These are phyloP conservation scores for Microdochium nivale DNA, from an alignment of 2,329 filamentous ascomycete species.

Conservation along the genomic window DNA sequence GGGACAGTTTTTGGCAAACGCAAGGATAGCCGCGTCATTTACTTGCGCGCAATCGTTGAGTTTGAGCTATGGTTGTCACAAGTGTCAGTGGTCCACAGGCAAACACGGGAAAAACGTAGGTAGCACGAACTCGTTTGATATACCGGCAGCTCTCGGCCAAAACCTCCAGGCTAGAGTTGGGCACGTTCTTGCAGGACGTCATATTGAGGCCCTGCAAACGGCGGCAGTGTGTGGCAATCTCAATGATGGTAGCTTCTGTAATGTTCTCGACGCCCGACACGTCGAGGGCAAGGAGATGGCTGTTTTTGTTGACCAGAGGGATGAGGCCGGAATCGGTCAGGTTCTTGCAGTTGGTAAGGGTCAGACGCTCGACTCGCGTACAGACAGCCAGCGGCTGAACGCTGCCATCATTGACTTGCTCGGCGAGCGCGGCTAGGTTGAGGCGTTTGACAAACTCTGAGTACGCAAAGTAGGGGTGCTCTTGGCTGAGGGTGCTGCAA, in stretches of 20 bases:
- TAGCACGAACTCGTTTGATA: conserved; percentile 48
- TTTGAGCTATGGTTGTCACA: conserved; percentile 57
- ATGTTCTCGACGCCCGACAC: conserved; percentile 70
- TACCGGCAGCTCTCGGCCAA: conserved; percentile 77
- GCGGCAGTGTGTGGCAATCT: conserved; percentile 76
- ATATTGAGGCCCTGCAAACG: conserved; percentile 90
- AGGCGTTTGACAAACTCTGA: conserved; percentile 84
- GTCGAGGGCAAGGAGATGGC: conserved; percentile 78
- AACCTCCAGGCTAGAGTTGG: conserved; percentile 74
- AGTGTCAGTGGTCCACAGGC: conserved; percentile 18
- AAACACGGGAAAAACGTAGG: conserved; percentile 4
- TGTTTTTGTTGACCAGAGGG: conserved; percentile 69
- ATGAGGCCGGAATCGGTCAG: conserved; percentile 79
- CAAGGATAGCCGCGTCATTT: conserved; percentile 71
- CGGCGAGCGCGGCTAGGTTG: conserved; percentile 74
- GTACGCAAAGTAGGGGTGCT: conserved; percentile 80
- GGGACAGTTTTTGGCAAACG: conserved; percentile 80
- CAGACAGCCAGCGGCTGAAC: conserved; percentile 74
- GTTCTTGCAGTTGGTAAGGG: conserved; percentile 79
- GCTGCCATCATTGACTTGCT: conserved; percentile 78
- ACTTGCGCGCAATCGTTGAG: conserved; percentile 86
- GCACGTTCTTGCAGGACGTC: conserved; percentile 74
- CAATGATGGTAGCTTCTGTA: conserved; percentile 16
- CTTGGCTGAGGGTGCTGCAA: conserved; percentile 64
- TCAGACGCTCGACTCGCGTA: conserved; percentile 86